These are phyloP conservation scores for Potentilla sterilis DNA, from an alignment of 306 rosid species.

Conservation along the genomic window DNA sequence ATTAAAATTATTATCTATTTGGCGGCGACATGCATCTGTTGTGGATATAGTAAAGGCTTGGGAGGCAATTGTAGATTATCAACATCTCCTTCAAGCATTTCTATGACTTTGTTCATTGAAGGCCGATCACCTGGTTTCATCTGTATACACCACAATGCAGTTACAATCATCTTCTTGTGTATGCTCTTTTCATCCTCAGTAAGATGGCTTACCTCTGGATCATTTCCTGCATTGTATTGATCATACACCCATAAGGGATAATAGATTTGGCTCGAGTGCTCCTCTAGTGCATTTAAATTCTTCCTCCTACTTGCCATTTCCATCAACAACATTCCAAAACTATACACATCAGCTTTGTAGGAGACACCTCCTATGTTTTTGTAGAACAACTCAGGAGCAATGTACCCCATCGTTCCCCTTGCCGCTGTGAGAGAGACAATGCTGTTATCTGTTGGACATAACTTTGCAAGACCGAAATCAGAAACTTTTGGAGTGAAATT, in stretches of 20 bases:
- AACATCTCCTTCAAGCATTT: constrained; percentile 18
- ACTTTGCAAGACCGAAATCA: neutral
- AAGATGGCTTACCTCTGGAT: neutral
- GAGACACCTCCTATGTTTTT: neutral
- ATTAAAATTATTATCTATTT: neutral
- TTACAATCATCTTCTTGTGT: constrained; percentile 3
- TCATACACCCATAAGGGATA: neutral
- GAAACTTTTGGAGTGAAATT: neutral
- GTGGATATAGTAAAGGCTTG: neutral
- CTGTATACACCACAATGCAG: constrained; percentile 15
- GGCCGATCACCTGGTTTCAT: constrained; percentile 12
- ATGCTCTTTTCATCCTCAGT: neutral
- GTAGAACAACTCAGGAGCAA: neutral
- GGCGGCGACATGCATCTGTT: neutral
- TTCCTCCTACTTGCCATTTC: neutral
- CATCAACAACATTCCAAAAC: constrained; percentile 3
- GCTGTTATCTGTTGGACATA: neutral
- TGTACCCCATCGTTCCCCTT: neutral
- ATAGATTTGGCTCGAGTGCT: neutral
- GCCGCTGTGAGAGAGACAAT: neutral
- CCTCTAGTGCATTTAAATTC: neutral
- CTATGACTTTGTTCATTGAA: neutral
- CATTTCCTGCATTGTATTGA: neutral
- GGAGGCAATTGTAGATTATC: neutral
- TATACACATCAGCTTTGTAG: neutral